Evolutionary conservation across 805 yeast species (phyloP).

Genomic region (Barnettozyma vustinii): DNA sequence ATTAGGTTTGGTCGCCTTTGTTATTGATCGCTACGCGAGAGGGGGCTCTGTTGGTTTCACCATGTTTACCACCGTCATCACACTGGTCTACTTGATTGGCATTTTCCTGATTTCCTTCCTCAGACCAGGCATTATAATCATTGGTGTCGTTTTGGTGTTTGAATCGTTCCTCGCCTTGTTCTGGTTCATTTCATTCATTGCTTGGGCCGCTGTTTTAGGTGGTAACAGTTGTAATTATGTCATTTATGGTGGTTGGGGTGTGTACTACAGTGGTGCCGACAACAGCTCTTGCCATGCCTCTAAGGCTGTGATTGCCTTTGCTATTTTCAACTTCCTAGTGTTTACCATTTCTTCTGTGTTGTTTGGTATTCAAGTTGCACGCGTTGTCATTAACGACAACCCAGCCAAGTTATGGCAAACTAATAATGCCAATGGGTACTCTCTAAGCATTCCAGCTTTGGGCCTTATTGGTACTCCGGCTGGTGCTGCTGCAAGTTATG

Average conservation of each 20-base stretch:
- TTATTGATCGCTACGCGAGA: constrained; percentile 6
- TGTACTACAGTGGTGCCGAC: background rate
- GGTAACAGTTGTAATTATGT: constrained; percentile 6
- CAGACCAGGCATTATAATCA: constrained; percentile 6
- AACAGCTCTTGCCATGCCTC: constrained; percentile 9
- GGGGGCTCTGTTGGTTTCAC: constrained; percentile 12
- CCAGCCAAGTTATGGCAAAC: constrained; percentile 4
- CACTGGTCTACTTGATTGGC: constrained; percentile 7
- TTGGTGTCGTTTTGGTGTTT: constrained; percentile 12
- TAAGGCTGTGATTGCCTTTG: constrained; percentile 21
- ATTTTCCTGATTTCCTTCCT: constrained; percentile 5
- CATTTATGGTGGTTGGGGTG: background rate
- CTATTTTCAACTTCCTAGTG: constrained; percentile 14
- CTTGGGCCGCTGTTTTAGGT: constrained; percentile 16
- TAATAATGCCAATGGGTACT: background rate
- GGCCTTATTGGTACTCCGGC: background rate
- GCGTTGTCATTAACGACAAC: constrained; percentile 1
- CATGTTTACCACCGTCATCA: constrained; percentile 11
- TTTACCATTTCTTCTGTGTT: constrained; percentile 11
- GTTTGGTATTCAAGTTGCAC: constrained; percentile 9
- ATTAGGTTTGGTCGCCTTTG: constrained; percentile 11
- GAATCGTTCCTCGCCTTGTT: constrained; percentile 13
- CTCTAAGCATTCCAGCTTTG: background rate
- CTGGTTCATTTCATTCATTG: constrained; percentile 19
- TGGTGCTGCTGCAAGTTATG: background rate